phyloP scores from a whole-genome alignment of 1,284 basidiomycete species.

The Mycena citricolor region DNA sequence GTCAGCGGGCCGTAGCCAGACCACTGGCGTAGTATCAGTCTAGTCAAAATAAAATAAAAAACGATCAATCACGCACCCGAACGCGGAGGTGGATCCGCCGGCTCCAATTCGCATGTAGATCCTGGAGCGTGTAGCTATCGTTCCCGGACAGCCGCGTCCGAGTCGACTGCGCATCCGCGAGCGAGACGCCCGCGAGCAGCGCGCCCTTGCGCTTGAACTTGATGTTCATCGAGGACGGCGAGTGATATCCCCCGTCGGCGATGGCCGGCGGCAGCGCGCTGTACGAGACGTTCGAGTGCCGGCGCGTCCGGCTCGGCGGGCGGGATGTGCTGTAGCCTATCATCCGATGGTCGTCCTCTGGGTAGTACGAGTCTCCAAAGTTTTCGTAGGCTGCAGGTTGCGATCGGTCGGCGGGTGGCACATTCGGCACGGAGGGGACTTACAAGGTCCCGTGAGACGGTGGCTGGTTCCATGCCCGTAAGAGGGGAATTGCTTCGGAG shows the following conservation, averaged over 20 bases:
- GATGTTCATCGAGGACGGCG: constrained; percentile 49
- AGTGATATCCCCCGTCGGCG: constrained; percentile 44
- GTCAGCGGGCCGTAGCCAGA: constrained; percentile 67
- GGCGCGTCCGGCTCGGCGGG: constrained; percentile 44
- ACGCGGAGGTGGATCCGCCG: constrained; percentile 62
- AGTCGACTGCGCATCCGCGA: constrained; percentile 64
- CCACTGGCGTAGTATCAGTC: constrained; percentile 48
- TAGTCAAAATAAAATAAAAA: constrained; percentile 2
- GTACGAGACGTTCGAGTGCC: constrained; percentile 57
- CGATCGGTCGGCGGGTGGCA: constrained; percentile 2
- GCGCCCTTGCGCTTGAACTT: constrained; percentile 75
- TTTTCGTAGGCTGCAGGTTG: constrained; percentile 48
- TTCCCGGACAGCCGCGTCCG: constrained; percentile 58
- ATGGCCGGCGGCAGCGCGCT: constrained; percentile 34
- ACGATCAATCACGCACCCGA: constrained; percentile 41
- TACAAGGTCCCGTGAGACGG: constrained; percentile 37
- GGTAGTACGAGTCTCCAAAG: constrained; percentile 38
- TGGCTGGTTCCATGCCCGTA: constrained; percentile 24
- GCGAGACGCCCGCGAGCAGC: constrained; percentile 61
- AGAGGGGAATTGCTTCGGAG: background rate
- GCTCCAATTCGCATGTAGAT: constrained; percentile 60
- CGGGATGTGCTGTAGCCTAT: constrained; percentile 29
- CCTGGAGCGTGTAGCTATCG: constrained; percentile 58
- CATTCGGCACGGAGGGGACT: constrained; percentile 15
- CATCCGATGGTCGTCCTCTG: constrained; percentile 35